These are phyloP conservation scores for Arthrobotrys pseudoclavata DNA, from an alignment of 2,329 filamentous ascomycete genomes.

Conservation along the genomic window DNA sequence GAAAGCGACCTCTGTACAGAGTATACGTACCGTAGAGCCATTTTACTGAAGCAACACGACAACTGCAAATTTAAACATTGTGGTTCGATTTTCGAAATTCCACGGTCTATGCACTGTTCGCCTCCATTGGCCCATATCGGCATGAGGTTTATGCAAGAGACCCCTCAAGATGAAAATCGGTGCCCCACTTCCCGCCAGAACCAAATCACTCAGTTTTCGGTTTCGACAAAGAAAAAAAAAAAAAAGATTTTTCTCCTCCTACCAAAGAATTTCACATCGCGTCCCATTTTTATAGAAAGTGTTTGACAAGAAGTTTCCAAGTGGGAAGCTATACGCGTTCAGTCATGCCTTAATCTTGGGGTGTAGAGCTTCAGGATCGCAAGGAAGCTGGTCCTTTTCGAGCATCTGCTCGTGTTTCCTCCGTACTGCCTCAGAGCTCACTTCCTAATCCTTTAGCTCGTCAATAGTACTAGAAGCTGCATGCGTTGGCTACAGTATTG, in stretches of 20 bases:
- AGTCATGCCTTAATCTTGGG: neutral
- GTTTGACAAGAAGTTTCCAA: constrained; percentile 21
- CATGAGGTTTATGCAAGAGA: constrained; percentile 56
- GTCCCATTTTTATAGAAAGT: constrained; percentile 31
- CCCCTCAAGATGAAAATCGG: constrained; percentile 50
- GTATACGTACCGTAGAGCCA: neutral
- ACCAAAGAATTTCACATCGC: constrained; percentile 17
- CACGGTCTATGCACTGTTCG: constrained; percentile 54
- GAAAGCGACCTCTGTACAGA: neutral
- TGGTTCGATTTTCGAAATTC: constrained; percentile 27
- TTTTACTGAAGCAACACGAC: constrained; percentile 25
- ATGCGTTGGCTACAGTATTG: constrained; percentile 47
- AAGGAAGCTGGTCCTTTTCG: constrained; percentile 38
- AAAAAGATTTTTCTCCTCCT: constrained; percentile 36
- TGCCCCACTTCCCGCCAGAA: constrained; percentile 57
- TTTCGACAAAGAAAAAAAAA: constrained; percentile 6
- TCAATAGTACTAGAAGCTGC: constrained; percentile 38
- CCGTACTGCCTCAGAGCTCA: constrained; percentile 56
- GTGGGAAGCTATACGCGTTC: constrained; percentile 45
- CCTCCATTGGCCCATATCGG: constrained; percentile 50
- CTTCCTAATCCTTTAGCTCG: constrained; percentile 42
- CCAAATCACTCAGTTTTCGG: constrained; percentile 32
- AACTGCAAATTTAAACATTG: neutral
- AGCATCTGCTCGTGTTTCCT: constrained; percentile 53
- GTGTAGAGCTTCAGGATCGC: constrained; percentile 28